phyloP scores from a whole-genome alignment of 768 basidiomycete genomes.

The Baorangia bicolor region DNA sequence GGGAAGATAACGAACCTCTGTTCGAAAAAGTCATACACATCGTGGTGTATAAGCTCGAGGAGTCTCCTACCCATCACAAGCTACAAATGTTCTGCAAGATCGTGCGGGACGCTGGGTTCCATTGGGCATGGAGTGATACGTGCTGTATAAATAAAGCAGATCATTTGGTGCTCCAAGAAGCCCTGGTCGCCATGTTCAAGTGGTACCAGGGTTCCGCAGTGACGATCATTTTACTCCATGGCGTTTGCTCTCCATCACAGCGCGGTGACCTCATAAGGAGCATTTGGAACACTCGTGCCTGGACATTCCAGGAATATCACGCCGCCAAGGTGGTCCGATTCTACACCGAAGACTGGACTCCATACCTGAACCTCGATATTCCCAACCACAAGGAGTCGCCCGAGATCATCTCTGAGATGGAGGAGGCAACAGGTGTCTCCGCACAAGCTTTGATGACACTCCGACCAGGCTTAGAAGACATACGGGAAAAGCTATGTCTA shows the following conservation, averaged over 20 bases:
- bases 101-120: neutral
- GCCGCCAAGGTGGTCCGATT: constrained; percentile 10
- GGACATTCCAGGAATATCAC: constrained; percentile 14
- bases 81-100: neutral
- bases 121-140: constrained; percentile 11
- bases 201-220: neutral
- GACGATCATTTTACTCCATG: constrained; percentile 2
- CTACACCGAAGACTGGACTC: constrained; percentile 11
- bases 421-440: neutral
- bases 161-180: neutral
- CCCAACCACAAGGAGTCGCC: constrained; percentile 8
- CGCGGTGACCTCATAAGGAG: neutral
- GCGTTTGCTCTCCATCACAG: neutral
- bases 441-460: neutral
- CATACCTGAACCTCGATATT: constrained; percentile 3
- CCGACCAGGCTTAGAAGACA: neutral
- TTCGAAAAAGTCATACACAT: neutral
- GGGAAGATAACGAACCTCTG: constrained; percentile 8
- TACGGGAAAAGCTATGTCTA: constrained; percentile 4
- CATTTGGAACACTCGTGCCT: neutral
- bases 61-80: neutral
- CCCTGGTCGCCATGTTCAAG: neutral
- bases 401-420: constrained; percentile 8
- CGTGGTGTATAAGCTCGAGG: constrained; percentile 10
- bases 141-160: neutral